Conservation (phyloP, 1,139 yeast species). For the Citeromyces siamensis region DNA sequence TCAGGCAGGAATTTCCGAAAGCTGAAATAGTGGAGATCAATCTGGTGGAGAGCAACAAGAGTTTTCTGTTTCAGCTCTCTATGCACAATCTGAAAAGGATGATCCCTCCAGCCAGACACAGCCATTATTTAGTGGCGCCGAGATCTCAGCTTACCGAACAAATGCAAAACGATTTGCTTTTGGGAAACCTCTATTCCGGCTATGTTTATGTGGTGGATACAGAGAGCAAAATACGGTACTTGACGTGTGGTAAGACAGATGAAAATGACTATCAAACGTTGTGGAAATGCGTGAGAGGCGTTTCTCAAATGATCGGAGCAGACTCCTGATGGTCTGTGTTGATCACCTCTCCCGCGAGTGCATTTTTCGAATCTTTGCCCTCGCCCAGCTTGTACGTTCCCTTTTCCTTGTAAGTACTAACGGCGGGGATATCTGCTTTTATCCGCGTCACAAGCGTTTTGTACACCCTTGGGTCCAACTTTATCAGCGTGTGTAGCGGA, state of each 20-base stretch:
- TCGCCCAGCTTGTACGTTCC: conserved; percentile 81
- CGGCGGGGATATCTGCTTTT: conserved; percentile 96
- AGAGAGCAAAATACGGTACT: conserved; percentile 77
- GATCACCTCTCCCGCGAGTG: conserved; percentile 20
- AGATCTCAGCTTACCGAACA: conserved; percentile 41
- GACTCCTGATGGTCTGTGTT: conserved; percentile 8
- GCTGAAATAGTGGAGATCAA: conserved; percentile 67
- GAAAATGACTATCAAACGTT: conserved; percentile 48
- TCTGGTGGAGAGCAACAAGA: conserved; percentile 64
- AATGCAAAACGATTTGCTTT: conserved; percentile 44
- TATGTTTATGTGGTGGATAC: conserved; percentile 70
- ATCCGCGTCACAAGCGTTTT: conserved; percentile 80
- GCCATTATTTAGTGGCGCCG: conserved; percentile 51
- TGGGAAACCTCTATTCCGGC: conserved; percentile 76
- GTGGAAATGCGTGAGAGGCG: conserved; percentile 57
- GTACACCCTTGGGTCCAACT: conserved; percentile 89
- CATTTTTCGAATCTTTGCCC: conserved; percentile 15
- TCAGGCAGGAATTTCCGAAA: conserved; percentile 28
- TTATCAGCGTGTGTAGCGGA: conserved; percentile 88
- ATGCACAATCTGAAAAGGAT: conserved; percentile 28
- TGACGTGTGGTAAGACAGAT: conserved; percentile 71
- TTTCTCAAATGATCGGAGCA: not conserved
- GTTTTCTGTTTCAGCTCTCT: conserved; percentile 29
- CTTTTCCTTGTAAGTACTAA: conserved; percentile 88
- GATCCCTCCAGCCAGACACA: conserved; percentile 39